Evolutionary conservation across 305 asterid species (phyloP), one percentile per base, ranked within the genome.

Genomic region (Fraxinus platypoda): DNA sequence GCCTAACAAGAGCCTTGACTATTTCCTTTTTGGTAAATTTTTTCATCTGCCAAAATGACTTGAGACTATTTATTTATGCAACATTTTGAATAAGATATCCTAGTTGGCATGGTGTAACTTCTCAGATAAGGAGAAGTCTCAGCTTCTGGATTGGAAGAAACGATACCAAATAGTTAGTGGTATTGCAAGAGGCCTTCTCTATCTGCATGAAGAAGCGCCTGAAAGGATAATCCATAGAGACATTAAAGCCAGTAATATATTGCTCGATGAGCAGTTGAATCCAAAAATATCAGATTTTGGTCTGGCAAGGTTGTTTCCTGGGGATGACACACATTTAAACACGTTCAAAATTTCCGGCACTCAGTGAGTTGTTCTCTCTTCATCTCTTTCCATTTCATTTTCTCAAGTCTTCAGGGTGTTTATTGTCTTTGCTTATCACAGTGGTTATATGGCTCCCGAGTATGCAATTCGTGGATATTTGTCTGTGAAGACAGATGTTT

Each of bases 401-500:
- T 15, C 35, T 46, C 41, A 30, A 81, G 19, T 59, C 76, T 79
- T 30, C 72, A 15, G 25, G 30, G 59, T 77, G 54, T 43, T 31
- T 71, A 57, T 1, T 70, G 23, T 76, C 35, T 83, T 75, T 86
- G 43, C 46, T 81, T 62, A 75, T 19, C 82, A 88, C 92, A 94
- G 98, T 84, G 98, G 98, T 41, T 94, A 94, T 81, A 94, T 94
- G 97, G 95, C 98, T 78, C 98, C 98, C 0, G 98, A 94, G 84
- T 94, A 94, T 84, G 97, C 97, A 75, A 78, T 94, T 64, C 94
- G 84, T 71, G 98, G 98, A 82, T 90, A 89, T 78, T 82, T 94
- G 78, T 91, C 98, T 1, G 97, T 90, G 82, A 94, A 94, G 91
- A 87, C 97, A 8, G 97, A 94, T 76, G 98, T 94, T 68, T 94